Conservation (phyloP, 2,329 filamentous ascomycete species). For the Lachnellula cervina region DNA sequence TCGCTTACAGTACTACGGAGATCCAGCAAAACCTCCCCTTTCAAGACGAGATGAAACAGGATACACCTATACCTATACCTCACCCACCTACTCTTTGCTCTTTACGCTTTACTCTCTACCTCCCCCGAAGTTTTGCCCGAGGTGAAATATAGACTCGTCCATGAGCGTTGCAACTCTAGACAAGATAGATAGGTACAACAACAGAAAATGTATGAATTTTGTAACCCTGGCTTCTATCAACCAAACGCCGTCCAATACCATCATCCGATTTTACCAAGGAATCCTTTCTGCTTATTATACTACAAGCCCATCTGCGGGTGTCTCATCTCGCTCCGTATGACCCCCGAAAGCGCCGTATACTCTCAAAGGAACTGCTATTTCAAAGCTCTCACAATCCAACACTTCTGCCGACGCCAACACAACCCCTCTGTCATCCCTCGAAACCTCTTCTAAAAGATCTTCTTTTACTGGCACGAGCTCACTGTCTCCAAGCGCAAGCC, state of each 20-base stretch:
- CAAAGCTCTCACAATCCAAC: conserved; percentile 81
- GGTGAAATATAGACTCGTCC: neutral
- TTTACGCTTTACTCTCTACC: too few relatives aligned
- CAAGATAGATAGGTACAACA: neutral
- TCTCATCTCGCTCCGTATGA: conserved; percentile 24
- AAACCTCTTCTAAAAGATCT: conserved; percentile 70
- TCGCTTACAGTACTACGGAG: neutral
- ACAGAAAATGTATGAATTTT: conserved; percentile 2
- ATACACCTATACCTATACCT: too few relatives aligned
- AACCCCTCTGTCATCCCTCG: conserved; percentile 71
- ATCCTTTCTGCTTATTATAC: conserved; percentile 16
- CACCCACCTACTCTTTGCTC: too few relatives aligned
- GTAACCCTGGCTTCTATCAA: conserved; percentile 10
- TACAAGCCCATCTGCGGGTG: conserved; percentile 22
- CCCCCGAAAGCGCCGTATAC: conserved; percentile 61
- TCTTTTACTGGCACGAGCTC: conserved; percentile 34
- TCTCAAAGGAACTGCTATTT: conserved; percentile 76
- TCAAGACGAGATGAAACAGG: too few relatives aligned
- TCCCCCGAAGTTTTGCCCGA: too few relatives aligned
- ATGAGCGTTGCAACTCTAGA: neutral
- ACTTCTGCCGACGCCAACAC: conserved; percentile 74
- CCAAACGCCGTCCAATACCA: conserved; percentile 8
- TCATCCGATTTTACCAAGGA: neutral
- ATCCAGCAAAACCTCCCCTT: too few relatives aligned
- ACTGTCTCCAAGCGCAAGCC: conserved; percentile 35